Conservation (phyloP, 495 filamentous ascomycete species). For the Penicilliopsis zonata region DNA sequence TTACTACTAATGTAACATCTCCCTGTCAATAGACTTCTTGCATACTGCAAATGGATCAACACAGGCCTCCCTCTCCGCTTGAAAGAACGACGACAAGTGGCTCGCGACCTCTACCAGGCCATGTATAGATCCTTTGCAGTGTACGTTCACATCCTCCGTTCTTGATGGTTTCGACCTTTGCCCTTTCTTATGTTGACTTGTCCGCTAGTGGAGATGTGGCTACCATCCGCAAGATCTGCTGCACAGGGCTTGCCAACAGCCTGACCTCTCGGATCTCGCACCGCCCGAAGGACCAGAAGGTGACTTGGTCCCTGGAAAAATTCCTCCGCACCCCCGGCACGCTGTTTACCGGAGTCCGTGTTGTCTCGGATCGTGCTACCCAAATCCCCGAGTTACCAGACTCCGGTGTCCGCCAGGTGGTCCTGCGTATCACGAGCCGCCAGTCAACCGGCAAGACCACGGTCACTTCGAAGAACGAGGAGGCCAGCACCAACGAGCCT, state of each 20-base stretch:
- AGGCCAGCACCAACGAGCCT: constrained; percentile 5
- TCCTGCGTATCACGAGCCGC: constrained; percentile 56
- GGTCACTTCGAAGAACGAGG: background rate
- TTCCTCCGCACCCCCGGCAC: constrained; percentile 44
- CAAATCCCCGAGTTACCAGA: constrained; percentile 35
- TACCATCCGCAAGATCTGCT: constrained; percentile 46
- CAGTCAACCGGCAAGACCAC: constrained; percentile 37
- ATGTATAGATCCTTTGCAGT: constrained; percentile 65
- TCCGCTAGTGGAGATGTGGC: constrained; percentile 49
- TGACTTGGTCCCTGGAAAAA: constrained; percentile 55
- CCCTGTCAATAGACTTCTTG: constrained; percentile 27
- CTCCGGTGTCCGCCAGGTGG: constrained; percentile 51
- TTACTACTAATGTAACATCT: constrained; percentile 17
- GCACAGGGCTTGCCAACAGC: constrained; percentile 42
- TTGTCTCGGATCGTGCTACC: constrained; percentile 48
- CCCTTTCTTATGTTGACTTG: background rate
- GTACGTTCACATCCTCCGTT: constrained; percentile 22
- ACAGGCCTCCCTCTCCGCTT: constrained; percentile 24
- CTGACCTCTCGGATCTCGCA: constrained; percentile 42
- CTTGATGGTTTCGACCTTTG: constrained; percentile 1
- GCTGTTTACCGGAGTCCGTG: constrained; percentile 27
- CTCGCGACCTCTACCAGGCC: constrained; percentile 43
- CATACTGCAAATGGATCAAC: constrained; percentile 25
- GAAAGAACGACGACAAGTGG: constrained; percentile 27
- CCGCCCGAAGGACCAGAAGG: constrained; percentile 35